These are phyloP conservation scores for Pontederia paniculata DNA, from an alignment of 176 grass and related monocot species.

Conservation along the genomic window DNA sequence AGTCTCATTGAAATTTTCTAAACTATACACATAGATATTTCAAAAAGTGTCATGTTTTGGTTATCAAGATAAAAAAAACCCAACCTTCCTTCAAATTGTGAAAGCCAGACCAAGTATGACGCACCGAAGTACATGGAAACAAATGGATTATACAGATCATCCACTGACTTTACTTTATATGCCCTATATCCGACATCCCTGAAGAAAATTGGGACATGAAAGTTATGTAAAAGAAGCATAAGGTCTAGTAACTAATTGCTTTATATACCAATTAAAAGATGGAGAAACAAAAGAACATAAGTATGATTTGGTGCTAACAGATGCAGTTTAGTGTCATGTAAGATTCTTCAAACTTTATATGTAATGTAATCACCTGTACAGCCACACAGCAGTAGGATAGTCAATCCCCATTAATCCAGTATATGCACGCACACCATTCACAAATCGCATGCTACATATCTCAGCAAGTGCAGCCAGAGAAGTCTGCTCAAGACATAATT, in stretches of 20 bases:
- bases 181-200: conserved; percentile 65
- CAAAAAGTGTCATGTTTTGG: conserved; percentile 7
- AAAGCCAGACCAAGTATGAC: conserved; percentile 69
- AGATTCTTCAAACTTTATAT: too few species aligned
- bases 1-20: too few species aligned
- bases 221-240: conserved; percentile 1
- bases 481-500: conserved; percentile 30
- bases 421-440: conserved; percentile 59
- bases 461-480: conserved; percentile 75
- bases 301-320: too few species aligned
- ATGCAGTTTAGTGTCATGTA: too few species aligned
- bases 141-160: conserved; percentile 96
- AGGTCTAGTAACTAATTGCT: background rate
- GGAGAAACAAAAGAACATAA: background rate
- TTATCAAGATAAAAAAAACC: conserved; percentile 11
- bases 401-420: conserved; percentile 93
- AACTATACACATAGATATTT: background rate
- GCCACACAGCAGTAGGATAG: conserved; percentile 79
- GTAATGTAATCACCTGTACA: conserved; percentile 42
- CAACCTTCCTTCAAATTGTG: conserved; percentile 77
- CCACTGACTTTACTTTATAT: conserved; percentile 61
- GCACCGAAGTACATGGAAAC: conserved; percentile 94
- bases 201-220: conserved; percentile 14
- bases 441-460: conserved; percentile 86
- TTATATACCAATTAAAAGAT: background rate